A percentile compares a stretch with the other conserved stretches of the same genome.
These are phyloP conservation scores for Pseudocercospora eumusae DNA, from an alignment of 2,329 filamentous ascomycete genomes.

Conservation along the genomic window DNA sequence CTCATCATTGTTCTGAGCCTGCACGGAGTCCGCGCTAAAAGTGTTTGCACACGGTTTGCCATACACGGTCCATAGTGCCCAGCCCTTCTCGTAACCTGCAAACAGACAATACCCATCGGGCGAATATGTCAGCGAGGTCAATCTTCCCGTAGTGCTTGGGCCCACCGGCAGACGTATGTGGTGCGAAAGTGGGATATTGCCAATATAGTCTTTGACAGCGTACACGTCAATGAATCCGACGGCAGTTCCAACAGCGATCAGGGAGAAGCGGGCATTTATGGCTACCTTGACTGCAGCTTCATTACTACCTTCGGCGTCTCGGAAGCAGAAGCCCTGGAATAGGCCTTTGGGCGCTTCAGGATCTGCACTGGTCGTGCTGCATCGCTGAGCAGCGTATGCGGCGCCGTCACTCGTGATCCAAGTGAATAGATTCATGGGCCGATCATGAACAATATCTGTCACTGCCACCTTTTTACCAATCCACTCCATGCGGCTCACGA, in stretches of 20 bases:
- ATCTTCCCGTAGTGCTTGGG: conserved; percentile 63
- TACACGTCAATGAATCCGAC: conserved; percentile 86
- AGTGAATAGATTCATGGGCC: conserved; percentile 91
- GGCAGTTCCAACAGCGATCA: conserved; percentile 81
- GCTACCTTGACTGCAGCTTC: conserved; percentile 71
- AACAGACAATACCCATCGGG: conserved; percentile 96
- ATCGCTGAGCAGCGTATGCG: conserved; percentile 85
- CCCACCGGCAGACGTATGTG: conserved; percentile 71
- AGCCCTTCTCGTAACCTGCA: conserved; percentile 86
- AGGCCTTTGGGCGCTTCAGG: conserved; percentile 60
- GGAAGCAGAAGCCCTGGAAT: conserved; percentile 91
- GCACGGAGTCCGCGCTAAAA: conserved; percentile 68
- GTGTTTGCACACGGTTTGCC: conserved; percentile 85
- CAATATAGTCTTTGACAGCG: conserved; percentile 86
- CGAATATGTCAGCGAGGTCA: conserved; percentile 81
- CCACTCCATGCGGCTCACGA: conserved; percentile 85
- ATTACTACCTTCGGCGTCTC: conserved; percentile 63
- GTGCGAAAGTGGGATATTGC: conserved; percentile 88
- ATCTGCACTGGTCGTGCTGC: conserved; percentile 40
- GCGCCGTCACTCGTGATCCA: conserved; percentile 89
- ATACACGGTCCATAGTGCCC: conserved; percentile 97
- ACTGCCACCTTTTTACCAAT: conserved; percentile 75
- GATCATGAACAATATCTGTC: conserved; percentile 85
- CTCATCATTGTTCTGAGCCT: conserved; percentile 70
- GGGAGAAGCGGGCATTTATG: conserved; percentile 91